These are phyloP conservation scores for Penicillium paradoxum DNA, from an alignment of 495 filamentous ascomycete species.

Conservation along the genomic window DNA sequence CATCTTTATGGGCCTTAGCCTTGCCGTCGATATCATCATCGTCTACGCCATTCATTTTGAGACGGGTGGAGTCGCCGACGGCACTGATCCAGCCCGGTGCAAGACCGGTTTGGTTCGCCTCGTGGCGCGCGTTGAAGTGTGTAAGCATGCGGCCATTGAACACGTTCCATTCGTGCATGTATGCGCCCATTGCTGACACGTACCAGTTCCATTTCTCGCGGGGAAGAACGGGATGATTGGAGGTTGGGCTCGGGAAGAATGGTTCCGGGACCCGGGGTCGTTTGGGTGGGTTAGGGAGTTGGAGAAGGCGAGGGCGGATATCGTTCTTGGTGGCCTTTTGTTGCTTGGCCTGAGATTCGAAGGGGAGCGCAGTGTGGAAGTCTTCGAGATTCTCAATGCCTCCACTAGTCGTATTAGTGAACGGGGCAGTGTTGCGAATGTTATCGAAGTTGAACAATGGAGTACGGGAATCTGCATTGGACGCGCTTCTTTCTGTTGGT, in stretches of 20 bases:
- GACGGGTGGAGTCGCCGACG: constrained; percentile 43
- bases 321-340: constrained; percentile 24
- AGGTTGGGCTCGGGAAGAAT: constrained; percentile 16
- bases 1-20: constrained; percentile 5
- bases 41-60: constrained; percentile 23
- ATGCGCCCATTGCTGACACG: constrained; percentile 55
- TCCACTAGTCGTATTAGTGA: constrained; percentile 48
- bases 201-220: constrained; percentile 55
- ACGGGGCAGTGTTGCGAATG: constrained; percentile 62
- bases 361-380: constrained; percentile 64
- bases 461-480: constrained; percentile 38
- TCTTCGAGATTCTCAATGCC: constrained; percentile 61
- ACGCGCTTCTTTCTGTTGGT: constrained; percentile 35
- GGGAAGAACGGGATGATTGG: constrained; percentile 27
- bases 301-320: constrained; percentile 37
- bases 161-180: constrained; percentile 63
- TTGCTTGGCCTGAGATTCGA: constrained; percentile 55
- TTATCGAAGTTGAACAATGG: constrained; percentile 53
- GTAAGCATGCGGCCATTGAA: constrained; percentile 61
- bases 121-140: constrained; percentile 63
- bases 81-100: constrained; percentile 53
- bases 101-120: constrained; percentile 44
- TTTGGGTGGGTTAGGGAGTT: constrained; percentile 60
- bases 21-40: constrained; percentile 16
- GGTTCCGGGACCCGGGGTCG: constrained; percentile 39